Conservation (phyloP, 2,329 filamentous ascomycete species). For the Elsinoe perseae region DNA sequence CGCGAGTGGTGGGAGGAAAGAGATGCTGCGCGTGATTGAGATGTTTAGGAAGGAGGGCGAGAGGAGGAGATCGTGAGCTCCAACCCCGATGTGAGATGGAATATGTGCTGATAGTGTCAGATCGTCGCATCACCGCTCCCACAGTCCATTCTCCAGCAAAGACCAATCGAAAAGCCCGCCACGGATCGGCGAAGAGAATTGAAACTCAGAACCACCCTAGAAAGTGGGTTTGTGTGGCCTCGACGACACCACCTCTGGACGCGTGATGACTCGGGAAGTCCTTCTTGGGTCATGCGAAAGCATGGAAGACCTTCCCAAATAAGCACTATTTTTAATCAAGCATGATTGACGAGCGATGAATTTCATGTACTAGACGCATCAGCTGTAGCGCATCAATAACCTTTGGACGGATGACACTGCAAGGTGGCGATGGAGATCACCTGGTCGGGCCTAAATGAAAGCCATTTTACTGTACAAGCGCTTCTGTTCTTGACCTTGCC, state of each 20-base stretch:
- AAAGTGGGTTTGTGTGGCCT: no score
- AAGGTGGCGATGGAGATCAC: background rate
- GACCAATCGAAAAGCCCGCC: slow-evolving; percentile 22
- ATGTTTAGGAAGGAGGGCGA: slow-evolving; percentile 80
- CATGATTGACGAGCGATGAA: slow-evolving; percentile 15
- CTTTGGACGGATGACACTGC: background rate
- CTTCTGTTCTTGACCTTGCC: no score
- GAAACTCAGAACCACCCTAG: no score
- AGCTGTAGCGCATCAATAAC: background rate
- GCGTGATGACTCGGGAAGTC: no score
- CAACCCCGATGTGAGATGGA: background rate
- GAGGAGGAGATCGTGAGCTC: slow-evolving; percentile 68
- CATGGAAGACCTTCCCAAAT: no score
- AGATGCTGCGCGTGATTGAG: slow-evolving; percentile 87
- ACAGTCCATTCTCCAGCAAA: slow-evolving; percentile 22
- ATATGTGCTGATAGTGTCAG: slow-evolving; percentile 6
- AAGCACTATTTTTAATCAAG: background rate
- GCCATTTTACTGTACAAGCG: background rate
- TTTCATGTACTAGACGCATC: slow-evolving; percentile 15
- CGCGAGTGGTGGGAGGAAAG: slow-evolving; percentile 69
- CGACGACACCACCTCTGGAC: no score
- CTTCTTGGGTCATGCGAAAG: no score
- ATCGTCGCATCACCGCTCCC: slow-evolving; percentile 4
- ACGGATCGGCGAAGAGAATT: slow-evolving; percentile 25
- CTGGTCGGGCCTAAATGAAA: background rate